Evolutionary conservation across 2,329 filamentous ascomycete species (phyloP), one percentile per base, ranked within the genome.

Genomic region (Colletotrichum sp.): DNA sequence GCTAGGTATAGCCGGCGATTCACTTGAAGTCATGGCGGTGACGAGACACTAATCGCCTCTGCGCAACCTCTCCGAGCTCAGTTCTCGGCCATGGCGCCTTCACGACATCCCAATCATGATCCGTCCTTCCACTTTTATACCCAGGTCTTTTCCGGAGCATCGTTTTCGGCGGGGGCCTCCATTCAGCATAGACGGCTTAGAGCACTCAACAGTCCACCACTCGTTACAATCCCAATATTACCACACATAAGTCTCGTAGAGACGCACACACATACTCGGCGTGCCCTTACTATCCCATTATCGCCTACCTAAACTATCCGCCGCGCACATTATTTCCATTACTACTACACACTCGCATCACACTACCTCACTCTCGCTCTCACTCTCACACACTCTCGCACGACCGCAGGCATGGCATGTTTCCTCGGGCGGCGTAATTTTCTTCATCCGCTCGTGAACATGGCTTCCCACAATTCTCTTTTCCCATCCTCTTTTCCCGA

Each of bases 81-180:
- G 63, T 70, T 77, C 75, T 69, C 75, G 48, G 65, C 59, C 67
- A 70, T 66, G 71, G 75, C 75, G 71, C 75, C 43, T 61, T 73
- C 43, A 77, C 76, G 76, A 77, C 74, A 71, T 67, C 68, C 64
- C 43, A 71, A 67, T 77, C 74, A 77, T 77, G 76, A 77, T 75
- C 69, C 74, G 75, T 76, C 71, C 66, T 75, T 77, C 69, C 64
- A 66, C 73, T 76, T 68, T 77, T 77, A 77, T 77, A 77, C 76
- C 76, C 76, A 76, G 74, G 76, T 77, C 71, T 77, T 77, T 77
- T 77, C 59, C 75, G 76, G 76, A 77, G 76, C 76, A 77, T 75
- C 64, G 43, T 77, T 77, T 77, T 76, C 59, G 68, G 48, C 63
- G 74, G 59, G 70, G 72, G 68, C 71, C 52, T 70, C 58, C 67